Conservation (phyloP, 1,139 yeast species). For the Taiozyma onychis region DNA sequence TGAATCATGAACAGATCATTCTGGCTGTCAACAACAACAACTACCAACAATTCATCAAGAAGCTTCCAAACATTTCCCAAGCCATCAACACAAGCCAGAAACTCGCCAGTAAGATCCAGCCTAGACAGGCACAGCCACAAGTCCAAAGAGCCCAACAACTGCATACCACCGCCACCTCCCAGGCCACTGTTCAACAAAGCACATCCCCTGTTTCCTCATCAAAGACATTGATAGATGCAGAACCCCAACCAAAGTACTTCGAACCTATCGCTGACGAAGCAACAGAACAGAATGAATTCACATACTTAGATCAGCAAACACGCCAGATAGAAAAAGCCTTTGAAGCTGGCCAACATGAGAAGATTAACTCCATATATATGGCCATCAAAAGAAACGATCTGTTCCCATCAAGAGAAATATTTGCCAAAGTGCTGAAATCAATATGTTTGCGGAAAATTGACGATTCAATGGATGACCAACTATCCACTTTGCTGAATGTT, state of each 20-base stretch:
- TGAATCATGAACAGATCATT: constrained; percentile 13
- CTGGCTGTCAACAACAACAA: constrained; percentile 12
- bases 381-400: constrained; percentile 33
- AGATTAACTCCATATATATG: constrained; percentile 32
- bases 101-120: constrained; percentile 2
- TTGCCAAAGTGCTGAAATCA: constrained; percentile 29
- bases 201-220: background rate
- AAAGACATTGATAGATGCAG: background rate
- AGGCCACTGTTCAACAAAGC: background rate
- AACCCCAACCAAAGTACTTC: constrained; percentile 5
- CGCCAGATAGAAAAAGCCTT: constrained; percentile 13
- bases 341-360: constrained; percentile 24
- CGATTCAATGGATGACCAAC: constrained; percentile 38
- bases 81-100: background rate
- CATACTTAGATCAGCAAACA: constrained; percentile 17
- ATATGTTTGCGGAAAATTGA: constrained; percentile 30
- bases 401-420: constrained; percentile 29
- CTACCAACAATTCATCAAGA: constrained; percentile 6
- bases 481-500: constrained; percentile 57
- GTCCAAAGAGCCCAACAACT: constrained; percentile 2
- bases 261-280: constrained; percentile 5
- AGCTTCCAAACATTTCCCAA: constrained; percentile 2
- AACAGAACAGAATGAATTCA: constrained; percentile 16
- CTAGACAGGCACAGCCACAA: background rate
- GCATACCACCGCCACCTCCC: constrained; percentile 3